phyloP scores from a whole-genome alignment of 2,329 filamentous ascomycete genomes.

The Aspergillus sp. region DNA sequence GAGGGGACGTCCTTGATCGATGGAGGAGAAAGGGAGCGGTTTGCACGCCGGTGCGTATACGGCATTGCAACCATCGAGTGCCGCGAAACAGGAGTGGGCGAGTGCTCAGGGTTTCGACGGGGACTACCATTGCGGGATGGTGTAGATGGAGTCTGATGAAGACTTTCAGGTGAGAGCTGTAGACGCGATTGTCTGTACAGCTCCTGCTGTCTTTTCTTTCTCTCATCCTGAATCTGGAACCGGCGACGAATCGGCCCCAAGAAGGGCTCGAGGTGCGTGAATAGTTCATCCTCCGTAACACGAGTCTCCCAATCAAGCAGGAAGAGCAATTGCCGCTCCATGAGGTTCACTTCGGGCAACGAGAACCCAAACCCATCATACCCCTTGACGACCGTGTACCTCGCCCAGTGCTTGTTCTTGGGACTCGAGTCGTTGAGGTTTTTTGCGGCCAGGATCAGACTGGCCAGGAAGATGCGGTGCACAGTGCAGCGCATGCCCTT shows the following conservation, averaged over 20 bases:
- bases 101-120: constrained; percentile 22
- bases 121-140: constrained; percentile 7
- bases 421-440: constrained; percentile 97
- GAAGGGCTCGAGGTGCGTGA: constrained; percentile 80
- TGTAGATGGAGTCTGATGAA: constrained; percentile 25
- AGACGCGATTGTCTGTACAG: not conserved
- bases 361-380: constrained; percentile 82
- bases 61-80: constrained; percentile 20
- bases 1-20: constrained; percentile 39
- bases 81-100: constrained; percentile 21
- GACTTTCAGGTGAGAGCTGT: constrained; percentile 22
- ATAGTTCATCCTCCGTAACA: constrained; percentile 77
- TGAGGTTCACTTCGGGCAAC: constrained; percentile 92
- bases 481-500: constrained; percentile 95
- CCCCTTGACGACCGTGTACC: constrained; percentile 72
- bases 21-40: constrained; percentile 37
- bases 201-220: constrained; percentile 24
- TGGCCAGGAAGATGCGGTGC: constrained; percentile 88
- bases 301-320: constrained; percentile 90
- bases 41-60: constrained; percentile 22
- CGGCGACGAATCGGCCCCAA: constrained; percentile 70
- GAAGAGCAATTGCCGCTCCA: constrained; percentile 97
- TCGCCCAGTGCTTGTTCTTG: constrained; percentile 99
- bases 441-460: constrained; percentile 68
- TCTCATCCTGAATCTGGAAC: constrained; percentile 47